Evolutionary conservation across 164 flowering plant species (phyloP).

Genomic region (Buxus sempervirens): DNA sequence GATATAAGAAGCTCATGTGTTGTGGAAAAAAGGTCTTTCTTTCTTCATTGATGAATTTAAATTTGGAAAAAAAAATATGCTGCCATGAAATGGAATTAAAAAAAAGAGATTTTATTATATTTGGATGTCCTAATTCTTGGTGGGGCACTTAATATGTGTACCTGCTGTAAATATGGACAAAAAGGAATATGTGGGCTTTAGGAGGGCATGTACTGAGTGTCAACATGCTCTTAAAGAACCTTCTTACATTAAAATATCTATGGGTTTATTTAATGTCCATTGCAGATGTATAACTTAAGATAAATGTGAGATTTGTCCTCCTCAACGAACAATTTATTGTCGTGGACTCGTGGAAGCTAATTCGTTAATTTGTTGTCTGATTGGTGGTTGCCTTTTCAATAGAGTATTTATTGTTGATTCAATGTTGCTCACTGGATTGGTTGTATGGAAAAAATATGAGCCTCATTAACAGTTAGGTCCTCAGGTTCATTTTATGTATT

Average conservation of each 20-base stretch:
- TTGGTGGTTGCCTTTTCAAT: no score
- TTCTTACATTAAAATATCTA: slow-evolving; percentile 29
- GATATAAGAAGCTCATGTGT: neutral
- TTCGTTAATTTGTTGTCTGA: no score
- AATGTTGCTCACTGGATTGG: no score
- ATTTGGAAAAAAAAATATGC: no score
- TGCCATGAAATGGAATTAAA: neutral
- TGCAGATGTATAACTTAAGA: neutral
- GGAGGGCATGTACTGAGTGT: slow-evolving; percentile 48
- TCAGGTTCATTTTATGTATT: no score
- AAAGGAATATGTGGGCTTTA: slow-evolving; percentile 47
- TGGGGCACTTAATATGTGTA: slow-evolving; percentile 41
- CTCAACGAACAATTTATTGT: neutral
- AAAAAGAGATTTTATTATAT: neutral
- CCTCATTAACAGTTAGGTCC: no score
- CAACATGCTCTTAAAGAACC: slow-evolving; percentile 51
- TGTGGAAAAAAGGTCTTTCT: no score
- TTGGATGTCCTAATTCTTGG: slow-evolving; percentile 72
- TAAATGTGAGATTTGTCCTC: neutral
- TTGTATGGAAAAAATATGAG: no score
- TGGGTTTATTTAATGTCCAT: neutral
- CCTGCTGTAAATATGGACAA: slow-evolving; percentile 76
- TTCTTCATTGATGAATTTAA: no score
- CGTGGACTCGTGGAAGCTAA: no score
- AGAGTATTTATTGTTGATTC: no score